These are phyloP conservation scores for Peziza echinospora DNA, from an alignment of 495 filamentous ascomycete species.

Conservation along the genomic window DNA sequence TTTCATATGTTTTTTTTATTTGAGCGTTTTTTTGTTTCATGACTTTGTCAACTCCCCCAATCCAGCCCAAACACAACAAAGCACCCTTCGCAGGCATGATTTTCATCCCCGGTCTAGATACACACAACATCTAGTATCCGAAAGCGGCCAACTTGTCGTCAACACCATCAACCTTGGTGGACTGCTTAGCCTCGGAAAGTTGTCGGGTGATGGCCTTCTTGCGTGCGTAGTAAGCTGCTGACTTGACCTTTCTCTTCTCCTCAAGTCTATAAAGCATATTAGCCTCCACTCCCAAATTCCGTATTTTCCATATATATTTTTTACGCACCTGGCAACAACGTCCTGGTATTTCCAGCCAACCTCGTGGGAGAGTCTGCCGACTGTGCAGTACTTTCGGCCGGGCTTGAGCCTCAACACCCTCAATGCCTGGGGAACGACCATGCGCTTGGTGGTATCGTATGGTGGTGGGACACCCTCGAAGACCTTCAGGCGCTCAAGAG, in stretches of 20 bases:
- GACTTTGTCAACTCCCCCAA: neutral
- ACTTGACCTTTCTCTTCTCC: slow-evolving; percentile 98
- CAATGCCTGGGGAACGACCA: slow-evolving; percentile 95
- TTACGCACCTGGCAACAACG: slow-evolving; percentile 78
- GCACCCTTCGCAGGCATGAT: neutral
- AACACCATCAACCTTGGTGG: slow-evolving; percentile 73
- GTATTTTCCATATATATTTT: neutral
- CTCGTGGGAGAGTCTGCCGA: slow-evolving; percentile 91
- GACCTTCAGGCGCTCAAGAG: slow-evolving; percentile 93
- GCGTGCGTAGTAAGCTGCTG: slow-evolving; percentile 95
- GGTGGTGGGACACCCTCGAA: slow-evolving; percentile 98
- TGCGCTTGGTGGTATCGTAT: slow-evolving; percentile 98
- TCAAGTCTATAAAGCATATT: slow-evolving; percentile 50
- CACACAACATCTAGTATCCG: slow-evolving; percentile 37
- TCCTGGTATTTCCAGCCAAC: slow-evolving; percentile 99
- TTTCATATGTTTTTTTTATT: neutral
- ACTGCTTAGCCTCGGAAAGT: slow-evolving; percentile 77
- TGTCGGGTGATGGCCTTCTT: slow-evolving; percentile 89
- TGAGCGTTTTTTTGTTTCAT: neutral
- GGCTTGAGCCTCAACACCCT: slow-evolving; percentile 86
- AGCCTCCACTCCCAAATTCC: slow-evolving; percentile 15
- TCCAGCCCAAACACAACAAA: neutral
- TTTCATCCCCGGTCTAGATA: neutral
- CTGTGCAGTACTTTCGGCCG: slow-evolving; percentile 98
- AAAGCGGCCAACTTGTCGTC: slow-evolving; percentile 47